These are phyloP conservation scores for Begonia fuchsioides DNA, from an alignment of 306 rosid species.

Conservation along the genomic window DNA sequence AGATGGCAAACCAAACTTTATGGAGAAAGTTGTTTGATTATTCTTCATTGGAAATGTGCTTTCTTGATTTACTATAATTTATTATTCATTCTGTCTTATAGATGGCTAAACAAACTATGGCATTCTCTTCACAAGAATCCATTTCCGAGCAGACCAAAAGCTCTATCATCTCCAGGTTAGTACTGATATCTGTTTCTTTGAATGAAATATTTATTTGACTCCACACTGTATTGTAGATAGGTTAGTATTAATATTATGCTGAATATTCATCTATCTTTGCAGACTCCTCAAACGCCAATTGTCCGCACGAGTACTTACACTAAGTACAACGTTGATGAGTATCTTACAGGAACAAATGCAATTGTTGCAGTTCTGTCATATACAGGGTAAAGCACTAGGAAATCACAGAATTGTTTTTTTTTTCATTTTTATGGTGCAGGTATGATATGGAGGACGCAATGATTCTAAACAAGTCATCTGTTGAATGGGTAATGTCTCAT, in stretches of 20 bases:
- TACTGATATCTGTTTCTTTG: conserved; percentile 2
- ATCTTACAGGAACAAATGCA: conserved; percentile 89
- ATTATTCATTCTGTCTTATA: conserved; percentile 15
- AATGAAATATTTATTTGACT: not conserved
- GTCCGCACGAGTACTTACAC: conserved; percentile 71
- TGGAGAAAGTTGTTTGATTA: not conserved
- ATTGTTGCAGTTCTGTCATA: conserved; percentile 90
- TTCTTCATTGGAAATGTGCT: conserved; percentile 2
- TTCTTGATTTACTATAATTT: not conserved
- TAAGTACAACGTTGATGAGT: conserved; percentile 61
- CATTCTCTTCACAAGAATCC: conserved; percentile 65
- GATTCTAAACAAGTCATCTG: conserved; percentile 92
- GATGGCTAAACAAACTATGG: conserved; percentile 99
- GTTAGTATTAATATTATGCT: not conserved
- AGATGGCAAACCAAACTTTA: conserved; percentile 3
- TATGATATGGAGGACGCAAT: conserved; percentile 99
- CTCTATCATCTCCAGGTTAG: conserved; percentile 85
- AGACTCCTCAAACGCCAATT: conserved; percentile 89
- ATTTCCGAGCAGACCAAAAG: conserved; percentile 85
- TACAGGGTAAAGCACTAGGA: conserved; percentile 58
- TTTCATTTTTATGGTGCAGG: conserved; percentile 22
- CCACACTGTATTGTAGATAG: too few relatives aligned
- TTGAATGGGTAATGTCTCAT: conserved; percentile 92
- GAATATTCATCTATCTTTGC: conserved; percentile 11
- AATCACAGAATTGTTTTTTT: not conserved